These are phyloP conservation scores for Fusarium heterosporum DNA, from an alignment of 2,329 filamentous ascomycete genomes.

Conservation along the genomic window DNA sequence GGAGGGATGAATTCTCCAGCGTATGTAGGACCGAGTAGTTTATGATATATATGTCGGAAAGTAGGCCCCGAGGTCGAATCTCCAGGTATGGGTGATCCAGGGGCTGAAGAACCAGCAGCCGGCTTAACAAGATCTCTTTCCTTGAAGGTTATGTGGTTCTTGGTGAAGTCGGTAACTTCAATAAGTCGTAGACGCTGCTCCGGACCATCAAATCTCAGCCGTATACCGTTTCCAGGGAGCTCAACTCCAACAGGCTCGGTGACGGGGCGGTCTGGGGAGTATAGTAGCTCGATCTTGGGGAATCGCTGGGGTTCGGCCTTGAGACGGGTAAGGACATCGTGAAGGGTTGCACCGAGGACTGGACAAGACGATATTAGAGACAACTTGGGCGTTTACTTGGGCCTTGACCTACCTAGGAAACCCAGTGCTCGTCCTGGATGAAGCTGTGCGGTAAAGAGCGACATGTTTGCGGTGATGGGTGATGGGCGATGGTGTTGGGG, in stretches of 20 bases:
- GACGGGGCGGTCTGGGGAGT: slow-evolving; percentile 81
- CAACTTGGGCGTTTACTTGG: not conserved
- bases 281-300: slow-evolving; percentile 84
- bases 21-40: slow-evolving; percentile 92
- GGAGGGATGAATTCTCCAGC: slow-evolving; percentile 90
- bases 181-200: slow-evolving; percentile 92
- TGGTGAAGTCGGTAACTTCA: slow-evolving; percentile 90
- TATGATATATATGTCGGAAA: slow-evolving; percentile 91
- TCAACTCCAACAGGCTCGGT: slow-evolving; percentile 78
- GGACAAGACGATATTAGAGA: slow-evolving; percentile 12
- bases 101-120: slow-evolving; percentile 52
- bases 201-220: slow-evolving; percentile 91
- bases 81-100: slow-evolving; percentile 49
- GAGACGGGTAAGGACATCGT: slow-evolving; percentile 87
- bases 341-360: slow-evolving; percentile 92
- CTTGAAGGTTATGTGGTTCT: slow-evolving; percentile 84
- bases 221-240: slow-evolving; percentile 86
- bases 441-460: slow-evolving; percentile 70
- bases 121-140: slow-evolving; percentile 81
- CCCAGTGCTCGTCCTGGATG: slow-evolving; percentile 74
- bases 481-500: not conserved
- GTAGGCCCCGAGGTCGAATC: slow-evolving; percentile 69
- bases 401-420: slow-evolving; percentile 61
- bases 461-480: slow-evolving; percentile 50
- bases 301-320: slow-evolving; percentile 88